Base-by-base conservation (phyloP, 208 protist genomes). In the Polymyxa betae region DNA sequence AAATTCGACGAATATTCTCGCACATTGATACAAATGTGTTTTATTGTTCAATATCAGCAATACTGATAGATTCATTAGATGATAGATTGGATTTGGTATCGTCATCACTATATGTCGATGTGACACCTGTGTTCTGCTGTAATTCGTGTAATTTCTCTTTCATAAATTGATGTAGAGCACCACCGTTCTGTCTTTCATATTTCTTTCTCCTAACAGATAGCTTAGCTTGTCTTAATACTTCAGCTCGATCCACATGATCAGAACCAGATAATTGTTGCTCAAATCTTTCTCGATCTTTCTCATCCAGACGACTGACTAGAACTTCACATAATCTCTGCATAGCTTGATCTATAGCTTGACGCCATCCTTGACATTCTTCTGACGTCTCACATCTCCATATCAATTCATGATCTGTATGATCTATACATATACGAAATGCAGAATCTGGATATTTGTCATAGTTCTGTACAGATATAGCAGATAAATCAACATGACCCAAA, bases 71-170 rank as follows among this genome's bases (percentile, higher is more conserved):
- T n/a, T n/a, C n/a, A n/a, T n/a, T n/a, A n/a, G n/a, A n/a, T n/a
- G n/a, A n/a, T n/a, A n/a, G n/a, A n/a, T n/a, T n/a, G 12, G 49
- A 60, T 24, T 60, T 24, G 12, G 5, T 60, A 60, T 60, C 49
- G 49, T 60, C 49, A 60, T 60, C 49, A 60, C 24, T 24, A 24
- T 60, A 29, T 60, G 12, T 24, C 5, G 24, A 29, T 24, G 49
- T 60, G 24, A 29, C 24, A 60, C 24, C 24, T 29, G 5, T 60
- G 49, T 5, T 60, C n/a, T n/a, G n/a, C 24, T 82, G 72, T 5
- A 82, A n/a, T n/a, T 82, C 72, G n/a, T 82, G n/a, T 12, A 82
- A 43, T n/a, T 82, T 82, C 72, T 82, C 72, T n/a, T 82, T 82
- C 72, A 82, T 82, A 43, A 82, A 82, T n/a, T 5, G 5, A n/a